A percentile compares a stretch with the other conserved stretches of the same genome.
These are phyloP conservation scores for Sparassis latifolia DNA, from an alignment of 1,284 basidiomycete genomes.

Conservation along the genomic window DNA sequence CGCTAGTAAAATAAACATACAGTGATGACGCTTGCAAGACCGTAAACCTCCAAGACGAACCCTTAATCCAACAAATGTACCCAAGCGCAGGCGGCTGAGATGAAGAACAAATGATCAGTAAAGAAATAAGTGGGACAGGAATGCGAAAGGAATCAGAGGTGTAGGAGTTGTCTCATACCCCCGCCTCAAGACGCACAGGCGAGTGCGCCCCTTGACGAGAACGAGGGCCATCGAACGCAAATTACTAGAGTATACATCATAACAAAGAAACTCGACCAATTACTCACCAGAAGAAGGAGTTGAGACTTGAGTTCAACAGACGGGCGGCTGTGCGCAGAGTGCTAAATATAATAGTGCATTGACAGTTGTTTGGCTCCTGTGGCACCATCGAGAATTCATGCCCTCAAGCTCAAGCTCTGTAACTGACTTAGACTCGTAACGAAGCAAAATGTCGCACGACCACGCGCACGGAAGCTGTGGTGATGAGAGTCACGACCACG, in stretches of 20 bases:
- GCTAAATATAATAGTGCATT: no score
- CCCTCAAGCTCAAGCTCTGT: neutral
- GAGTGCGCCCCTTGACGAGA: slow-evolving; percentile 61
- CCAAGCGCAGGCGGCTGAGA: no score
- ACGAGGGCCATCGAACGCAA: slow-evolving; percentile 70
- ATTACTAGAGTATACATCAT: slow-evolving; percentile 71
- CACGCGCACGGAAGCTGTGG: slow-evolving; percentile 44
- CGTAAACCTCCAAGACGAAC: no score
- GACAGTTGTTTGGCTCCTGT: neutral
- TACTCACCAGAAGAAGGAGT: slow-evolving; percentile 15
- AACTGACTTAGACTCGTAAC: no score
- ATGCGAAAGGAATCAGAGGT: neutral
- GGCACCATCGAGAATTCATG: neutral
- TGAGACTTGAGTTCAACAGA: neutral
- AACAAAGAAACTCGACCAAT: neutral
- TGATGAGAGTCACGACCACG: slow-evolving; percentile 49
- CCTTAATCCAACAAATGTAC: no score
- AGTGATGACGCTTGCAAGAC: neutral
- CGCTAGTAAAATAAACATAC: slow-evolving; percentile 2
- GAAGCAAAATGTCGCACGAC: slow-evolving; percentile 44
- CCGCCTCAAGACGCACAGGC: slow-evolving; percentile 65
- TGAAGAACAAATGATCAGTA: no score
- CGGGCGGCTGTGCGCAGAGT: no score
- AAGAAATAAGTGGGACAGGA: neutral
- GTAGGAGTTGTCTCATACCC: slow-evolving; percentile 57